phyloP scores from a whole-genome alignment of 768 basidiomycete species.

The Gautieria morchelliformis region DNA sequence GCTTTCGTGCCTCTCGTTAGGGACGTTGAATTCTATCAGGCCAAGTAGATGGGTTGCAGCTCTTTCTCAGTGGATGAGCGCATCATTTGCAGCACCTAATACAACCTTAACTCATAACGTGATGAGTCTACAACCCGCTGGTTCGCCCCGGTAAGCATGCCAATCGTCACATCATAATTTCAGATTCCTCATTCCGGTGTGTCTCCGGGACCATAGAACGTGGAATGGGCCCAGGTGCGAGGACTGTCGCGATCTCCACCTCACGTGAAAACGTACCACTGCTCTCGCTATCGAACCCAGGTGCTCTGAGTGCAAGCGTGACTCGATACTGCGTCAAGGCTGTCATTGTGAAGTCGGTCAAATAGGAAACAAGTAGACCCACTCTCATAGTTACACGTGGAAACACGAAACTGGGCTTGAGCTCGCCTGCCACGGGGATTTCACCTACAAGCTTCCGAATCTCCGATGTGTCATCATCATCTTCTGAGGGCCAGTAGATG shows the following conservation, averaged over 20 bases:
- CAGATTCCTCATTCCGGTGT: conserved; percentile 23
- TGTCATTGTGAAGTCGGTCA: not conserved
- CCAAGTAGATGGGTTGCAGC: no score
- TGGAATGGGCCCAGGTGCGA: conserved; percentile 22
- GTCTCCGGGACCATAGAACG: conserved; percentile 32
- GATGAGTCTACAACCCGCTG: conserved; percentile 25
- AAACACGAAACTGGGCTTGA: conserved; percentile 37
- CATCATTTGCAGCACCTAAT: no score
- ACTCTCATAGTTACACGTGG: conserved; percentile 40
- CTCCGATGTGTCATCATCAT: conserved; percentile 19
- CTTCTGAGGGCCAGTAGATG: no score
- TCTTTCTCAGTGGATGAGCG: no score
- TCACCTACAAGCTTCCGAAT: conserved; percentile 39
- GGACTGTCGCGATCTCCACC: not conserved
- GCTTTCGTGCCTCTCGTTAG: conserved; percentile 21
- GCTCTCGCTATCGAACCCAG: conserved; percentile 19
- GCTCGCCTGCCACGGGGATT: conserved; percentile 33
- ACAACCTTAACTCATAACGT: no score
- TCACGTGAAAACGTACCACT: conserved; percentile 18
- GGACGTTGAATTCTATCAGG: no score
- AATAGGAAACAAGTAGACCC: conserved; percentile 13
- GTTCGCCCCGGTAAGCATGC: no score
- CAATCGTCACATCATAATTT: conserved; percentile 37
- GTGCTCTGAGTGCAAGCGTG: conserved; percentile 4
- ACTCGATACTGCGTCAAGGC: not conserved